Percentiles rank a stretch among this genome's conserved stretches.
These are phyloP conservation scores for Fusarium longipes DNA, from an alignment of 2,329 filamentous ascomycete genomes.

Conservation along the genomic window DNA sequence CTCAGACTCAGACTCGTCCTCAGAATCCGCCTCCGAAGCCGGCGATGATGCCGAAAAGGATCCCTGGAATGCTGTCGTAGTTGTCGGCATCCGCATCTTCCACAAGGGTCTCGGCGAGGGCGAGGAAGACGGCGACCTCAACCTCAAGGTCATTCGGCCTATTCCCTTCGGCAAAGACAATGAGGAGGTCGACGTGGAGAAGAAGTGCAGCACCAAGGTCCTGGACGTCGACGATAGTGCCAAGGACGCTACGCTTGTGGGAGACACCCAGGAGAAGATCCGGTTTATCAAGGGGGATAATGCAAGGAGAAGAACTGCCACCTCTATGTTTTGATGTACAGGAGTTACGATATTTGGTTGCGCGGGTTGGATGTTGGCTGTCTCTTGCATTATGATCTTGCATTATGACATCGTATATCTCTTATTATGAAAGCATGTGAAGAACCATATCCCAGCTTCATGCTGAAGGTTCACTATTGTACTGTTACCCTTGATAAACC, in stretches of 20 bases:
- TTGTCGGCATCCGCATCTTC: conserved; percentile 71
- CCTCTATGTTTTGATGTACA: conserved; percentile 10
- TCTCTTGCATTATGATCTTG: too few species aligned
- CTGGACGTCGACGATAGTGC: conserved; percentile 60
- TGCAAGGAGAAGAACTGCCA: conserved; percentile 16
- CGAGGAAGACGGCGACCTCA: conserved; percentile 51
- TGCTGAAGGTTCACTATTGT: background rate
- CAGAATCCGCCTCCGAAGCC: conserved; percentile 47
- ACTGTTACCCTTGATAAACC: background rate
- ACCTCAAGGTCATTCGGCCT: conserved; percentile 55
- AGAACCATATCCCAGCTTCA: background rate
- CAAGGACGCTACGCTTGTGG: conserved; percentile 57
- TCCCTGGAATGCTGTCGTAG: conserved; percentile 73
- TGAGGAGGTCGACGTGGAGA: conserved; percentile 38
- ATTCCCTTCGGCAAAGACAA: conserved; percentile 48
- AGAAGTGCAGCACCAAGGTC: conserved; percentile 48
- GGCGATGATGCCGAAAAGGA: conserved; percentile 66
- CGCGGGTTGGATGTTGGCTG: background rate
- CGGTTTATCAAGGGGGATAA: conserved; percentile 51
- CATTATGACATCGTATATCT: background rate
- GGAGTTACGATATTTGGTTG: background rate
- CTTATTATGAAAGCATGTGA: conserved; percentile 2
- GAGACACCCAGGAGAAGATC: conserved; percentile 49
- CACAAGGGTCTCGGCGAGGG: conserved; percentile 56
- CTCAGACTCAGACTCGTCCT: conserved; percentile 8